Evolutionary conservation across 1,284 basidiomycete species (phyloP).

Genomic region (Naganishia cerealis): DNA sequence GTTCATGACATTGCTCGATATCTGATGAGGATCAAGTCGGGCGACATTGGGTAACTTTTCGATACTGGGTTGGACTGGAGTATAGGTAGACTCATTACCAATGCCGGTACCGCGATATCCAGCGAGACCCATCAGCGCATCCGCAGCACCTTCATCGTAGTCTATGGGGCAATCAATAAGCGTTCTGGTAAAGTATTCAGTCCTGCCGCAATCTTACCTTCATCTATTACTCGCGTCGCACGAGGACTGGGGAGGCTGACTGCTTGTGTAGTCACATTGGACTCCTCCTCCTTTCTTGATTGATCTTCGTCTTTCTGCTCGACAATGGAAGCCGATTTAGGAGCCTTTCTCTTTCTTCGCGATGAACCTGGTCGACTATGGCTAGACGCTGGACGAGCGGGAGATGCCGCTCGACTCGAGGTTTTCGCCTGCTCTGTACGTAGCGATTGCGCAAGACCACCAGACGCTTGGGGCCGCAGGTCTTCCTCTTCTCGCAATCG

Average conservation of each 20-base stretch:
- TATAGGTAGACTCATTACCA: conserved; percentile 24
- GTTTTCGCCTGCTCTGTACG: conserved; percentile 22
- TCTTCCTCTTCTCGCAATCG: conserved; percentile 28
- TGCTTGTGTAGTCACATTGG: neutral
- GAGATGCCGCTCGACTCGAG: conserved; percentile 22
- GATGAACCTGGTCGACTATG: conserved; percentile 31
- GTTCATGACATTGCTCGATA: conserved; percentile 22
- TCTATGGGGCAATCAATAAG: conserved; percentile 38
- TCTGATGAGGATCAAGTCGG: conserved; percentile 30
- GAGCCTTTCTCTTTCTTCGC: conserved; percentile 25
- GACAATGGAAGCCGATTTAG: conserved; percentile 6
- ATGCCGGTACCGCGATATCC: conserved; percentile 43
- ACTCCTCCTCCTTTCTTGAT: neutral
- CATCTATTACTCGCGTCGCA: conserved; percentile 45
- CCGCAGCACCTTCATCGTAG: conserved; percentile 53
- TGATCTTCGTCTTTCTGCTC: conserved; percentile 18
- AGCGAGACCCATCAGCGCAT: conserved; percentile 52
- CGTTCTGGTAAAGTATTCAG: neutral
- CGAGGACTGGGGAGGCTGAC: conserved; percentile 25
- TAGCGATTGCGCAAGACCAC: neutral
- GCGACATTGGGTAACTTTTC: neutral
- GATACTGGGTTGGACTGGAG: conserved; percentile 1
- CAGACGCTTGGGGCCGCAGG: neutral
- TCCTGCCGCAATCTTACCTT: conserved; percentile 42
- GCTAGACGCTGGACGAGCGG: conserved; percentile 26